Base-by-base conservation (phyloP, 176 grass and related monocot species). In the Carex pumila region DNA sequence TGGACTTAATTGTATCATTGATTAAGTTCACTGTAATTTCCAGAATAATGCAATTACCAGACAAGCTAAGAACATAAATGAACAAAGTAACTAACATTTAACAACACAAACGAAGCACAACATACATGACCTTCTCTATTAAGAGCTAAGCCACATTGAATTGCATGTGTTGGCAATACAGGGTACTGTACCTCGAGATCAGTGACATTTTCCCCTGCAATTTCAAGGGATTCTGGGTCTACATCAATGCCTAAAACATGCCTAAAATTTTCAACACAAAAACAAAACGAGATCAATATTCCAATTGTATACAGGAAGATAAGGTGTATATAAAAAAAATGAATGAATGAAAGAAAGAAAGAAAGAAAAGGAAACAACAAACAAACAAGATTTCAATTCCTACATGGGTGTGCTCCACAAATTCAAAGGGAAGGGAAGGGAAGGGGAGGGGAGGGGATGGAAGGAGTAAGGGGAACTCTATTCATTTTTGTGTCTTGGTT, bases 201-300 rank as follows among this genome's bases (percentile, higher is more conserved):
- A 54, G 61, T 85, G 73, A 87, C 87, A 89, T 94, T 97, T 85
- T 85, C 65, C 89, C 91, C 88, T 88, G 94, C 94, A 88, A 90
- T 88, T 87, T 97, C 92, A 81, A 97, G 87, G 78, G 92, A 89
- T 47, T 94, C 84, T 1, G 79, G 84, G 12, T 97, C 92, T 84
- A 97, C 78, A 61, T 97, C 94, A 88, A 97, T 81, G 57, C 94
- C 92, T 34, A 94, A 56, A 65, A 97, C 94, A 83, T 94, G 90
- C 73, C 94, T 97, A 75, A 67, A 52, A 86, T 82, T 72, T 76
- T 78, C 13, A 57, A 78, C 7, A 78, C 29, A 12, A 57, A 73
- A 77, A 54, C 6, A 32, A 56, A 56, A 55, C 19, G 4, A 55
- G 29, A 31, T 76, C 2, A 55, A 55, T 18, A 56, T 17, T 56